Conservation (phyloP, 106 monocot species). For the Dactylorhiza incarnata region DNA sequence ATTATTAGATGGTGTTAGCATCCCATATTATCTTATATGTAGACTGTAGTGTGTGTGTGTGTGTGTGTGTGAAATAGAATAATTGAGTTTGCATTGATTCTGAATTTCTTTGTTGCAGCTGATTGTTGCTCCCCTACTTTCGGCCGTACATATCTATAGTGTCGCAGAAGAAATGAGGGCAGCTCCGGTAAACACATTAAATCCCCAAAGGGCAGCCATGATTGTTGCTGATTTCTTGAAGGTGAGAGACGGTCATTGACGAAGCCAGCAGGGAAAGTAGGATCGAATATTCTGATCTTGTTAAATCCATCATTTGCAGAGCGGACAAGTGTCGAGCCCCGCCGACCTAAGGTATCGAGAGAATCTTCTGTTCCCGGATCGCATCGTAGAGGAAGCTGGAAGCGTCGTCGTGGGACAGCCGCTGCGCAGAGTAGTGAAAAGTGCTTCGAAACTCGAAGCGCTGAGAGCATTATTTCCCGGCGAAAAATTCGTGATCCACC, state of each 20-base stretch:
- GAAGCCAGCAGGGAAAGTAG: background rate
- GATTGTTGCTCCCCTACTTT: constrained; percentile 73
- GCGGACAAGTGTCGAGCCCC: constrained; percentile 62
- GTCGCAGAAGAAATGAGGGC: constrained; percentile 88
- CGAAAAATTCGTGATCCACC: constrained; percentile 71
- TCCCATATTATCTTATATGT: no score
- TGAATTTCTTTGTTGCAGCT: constrained; percentile 39
- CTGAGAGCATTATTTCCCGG: constrained; percentile 39
- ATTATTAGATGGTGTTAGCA: no score
- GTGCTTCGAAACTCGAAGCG: constrained; percentile 37
- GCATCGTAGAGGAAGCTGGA: constrained; percentile 75
- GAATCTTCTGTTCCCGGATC: constrained; percentile 68
- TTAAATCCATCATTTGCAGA: constrained; percentile 26
- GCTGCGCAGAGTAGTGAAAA: constrained; percentile 40
- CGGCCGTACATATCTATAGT: constrained; percentile 72
- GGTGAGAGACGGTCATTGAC: constrained; percentile 17
- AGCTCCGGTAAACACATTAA: constrained; percentile 82
- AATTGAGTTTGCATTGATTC: background rate
- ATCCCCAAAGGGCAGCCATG: constrained; percentile 94
- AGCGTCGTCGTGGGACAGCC: constrained; percentile 71
- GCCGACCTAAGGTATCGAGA: constrained; percentile 79
- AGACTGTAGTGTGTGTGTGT: no score
- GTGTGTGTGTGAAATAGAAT: no score
- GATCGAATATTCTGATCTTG: background rate
- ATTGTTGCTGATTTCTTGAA: constrained; percentile 76